Evolutionary conservation across 305 asterid species (phyloP).

Genomic region (Lippia alba): DNA sequence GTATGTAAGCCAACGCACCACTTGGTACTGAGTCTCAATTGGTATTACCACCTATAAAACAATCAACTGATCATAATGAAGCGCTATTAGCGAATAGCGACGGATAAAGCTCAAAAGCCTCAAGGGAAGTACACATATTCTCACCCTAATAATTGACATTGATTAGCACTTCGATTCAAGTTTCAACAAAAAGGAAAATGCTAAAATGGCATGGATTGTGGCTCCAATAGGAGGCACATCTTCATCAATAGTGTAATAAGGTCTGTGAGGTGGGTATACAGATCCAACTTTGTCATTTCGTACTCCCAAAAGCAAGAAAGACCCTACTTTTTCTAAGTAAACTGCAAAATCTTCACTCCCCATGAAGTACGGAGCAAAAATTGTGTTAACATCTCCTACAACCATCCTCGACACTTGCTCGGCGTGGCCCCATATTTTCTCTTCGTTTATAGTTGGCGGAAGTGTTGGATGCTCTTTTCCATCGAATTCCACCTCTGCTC

Average conservation of each 20-base stretch:
- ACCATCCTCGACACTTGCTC: conserved; percentile 38
- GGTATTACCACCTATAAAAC: too few relatives aligned
- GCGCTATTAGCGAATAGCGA: too few relatives aligned
- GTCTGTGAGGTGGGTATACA: conserved; percentile 53
- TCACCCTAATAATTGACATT: too few relatives aligned
- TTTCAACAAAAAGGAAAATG: conserved; percentile 45
- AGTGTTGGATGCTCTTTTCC: conserved; percentile 47
- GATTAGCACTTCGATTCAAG: conserved; percentile 8
- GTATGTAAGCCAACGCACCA: too few relatives aligned
- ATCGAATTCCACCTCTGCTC: conserved; percentile 44
- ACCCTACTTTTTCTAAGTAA: conserved; percentile 44
- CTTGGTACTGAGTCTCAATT: too few relatives aligned
- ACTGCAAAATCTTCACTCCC: conserved; percentile 67
- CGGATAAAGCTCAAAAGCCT: too few relatives aligned
- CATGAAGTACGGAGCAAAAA: conserved; percentile 42
- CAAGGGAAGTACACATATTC: too few relatives aligned
- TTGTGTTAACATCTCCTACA: conserved; percentile 46
- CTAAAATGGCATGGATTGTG: conserved; percentile 58
- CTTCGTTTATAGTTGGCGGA: conserved; percentile 55
- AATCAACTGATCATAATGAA: too few relatives aligned
- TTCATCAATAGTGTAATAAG: conserved; percentile 54
- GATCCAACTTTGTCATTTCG: conserved; percentile 46
- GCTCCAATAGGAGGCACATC: conserved; percentile 61
- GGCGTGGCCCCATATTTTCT: conserved; percentile 37
- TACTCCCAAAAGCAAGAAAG: conserved; percentile 46